These are phyloP conservation scores for Thymus mandschuricus DNA, from an alignment of 257 asterid genomes.

Conservation along the genomic window DNA sequence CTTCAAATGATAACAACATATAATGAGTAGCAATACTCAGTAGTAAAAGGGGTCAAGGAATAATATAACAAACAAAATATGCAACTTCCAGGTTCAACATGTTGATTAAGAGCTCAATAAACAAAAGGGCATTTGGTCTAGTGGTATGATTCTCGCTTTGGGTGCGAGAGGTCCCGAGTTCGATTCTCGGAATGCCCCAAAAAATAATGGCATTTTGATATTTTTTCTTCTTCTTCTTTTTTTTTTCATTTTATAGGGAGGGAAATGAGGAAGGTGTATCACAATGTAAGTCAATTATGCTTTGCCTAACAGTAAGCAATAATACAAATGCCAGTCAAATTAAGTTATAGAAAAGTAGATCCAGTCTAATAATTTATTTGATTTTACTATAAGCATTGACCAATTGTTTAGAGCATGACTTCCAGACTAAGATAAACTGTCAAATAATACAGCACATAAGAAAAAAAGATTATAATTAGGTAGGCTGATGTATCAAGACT, in stretches of 20 bases:
- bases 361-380: background rate
- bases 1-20: background rate
- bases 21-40: background rate
- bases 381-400: background rate
- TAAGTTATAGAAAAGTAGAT: background rate
- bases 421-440: background rate
- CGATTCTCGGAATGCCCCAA: slow-evolving; percentile 29
- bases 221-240: background rate
- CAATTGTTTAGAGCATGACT: background rate
- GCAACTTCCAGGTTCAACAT: background rate
- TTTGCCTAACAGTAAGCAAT: background rate
- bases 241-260: background rate
- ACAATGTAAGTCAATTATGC: background rate
- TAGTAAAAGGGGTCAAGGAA: background rate
- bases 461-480: background rate
- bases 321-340: background rate
- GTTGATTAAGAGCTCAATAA: background rate
- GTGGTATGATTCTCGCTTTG: slow-evolving; percentile 37
- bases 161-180: slow-evolving; percentile 36
- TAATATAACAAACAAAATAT: background rate
- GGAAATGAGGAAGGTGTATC: background rate
- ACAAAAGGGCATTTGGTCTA: slow-evolving; percentile 65
- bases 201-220: background rate
- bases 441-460: slow-evolving; percentile 2
- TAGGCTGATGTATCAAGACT: background rate